Evolutionary conservation across 352 stramenopile species (phyloP), one percentile per base, ranked within the genome.

Genomic region (Phytopythium kandeliae): DNA sequence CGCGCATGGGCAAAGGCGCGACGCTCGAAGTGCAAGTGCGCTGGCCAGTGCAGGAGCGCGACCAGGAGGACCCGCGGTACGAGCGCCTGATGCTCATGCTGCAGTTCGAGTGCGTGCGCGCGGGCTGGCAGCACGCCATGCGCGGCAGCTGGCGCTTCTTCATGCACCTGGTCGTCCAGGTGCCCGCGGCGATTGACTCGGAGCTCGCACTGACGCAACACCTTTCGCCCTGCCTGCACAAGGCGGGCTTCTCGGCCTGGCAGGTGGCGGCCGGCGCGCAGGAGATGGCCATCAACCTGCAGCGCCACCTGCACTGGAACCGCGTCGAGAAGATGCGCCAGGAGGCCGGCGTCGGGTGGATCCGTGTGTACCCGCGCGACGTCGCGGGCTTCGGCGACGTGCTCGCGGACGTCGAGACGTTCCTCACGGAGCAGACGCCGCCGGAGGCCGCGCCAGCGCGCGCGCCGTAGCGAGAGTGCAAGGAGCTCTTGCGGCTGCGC

Each of bases 291-390:
- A 95, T 95, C 52, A 93, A 87, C 58, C 54, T 95, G 13, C 82
- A 95, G 55, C 73, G 80, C 22, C 85, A 95, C 69, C 63, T 95
- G 31, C 80, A 93, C 55, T 95, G 85, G 85, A 89, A 93, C 35
- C 82, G 85, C 33, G 71, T 89, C 6, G 81, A 93, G 55, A 93
- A 95, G 46, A 93, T 95, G 85, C 86, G 72, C 10, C 82, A 93
- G 49, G 85, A 93, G 45, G 92, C 85, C 3, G 85, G 85, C 10
- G 69, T 73, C 33, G 82, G 78, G 1, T 95, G 85, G 85, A 90
- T 95, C 48, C 80, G 82, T 26, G 82, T 95, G 35, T 95, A 95
- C 49, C 85, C 85, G 37, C 62, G 69, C 37, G 82, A 89, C 19
- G 85, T 95, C 34, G 85, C 82, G 6, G 43, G 57, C 3, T 95